Evolutionary conservation across 345 rosid species (phyloP), one percentile per base, ranked within the genome.

Genomic region (Linum tenue): DNA sequence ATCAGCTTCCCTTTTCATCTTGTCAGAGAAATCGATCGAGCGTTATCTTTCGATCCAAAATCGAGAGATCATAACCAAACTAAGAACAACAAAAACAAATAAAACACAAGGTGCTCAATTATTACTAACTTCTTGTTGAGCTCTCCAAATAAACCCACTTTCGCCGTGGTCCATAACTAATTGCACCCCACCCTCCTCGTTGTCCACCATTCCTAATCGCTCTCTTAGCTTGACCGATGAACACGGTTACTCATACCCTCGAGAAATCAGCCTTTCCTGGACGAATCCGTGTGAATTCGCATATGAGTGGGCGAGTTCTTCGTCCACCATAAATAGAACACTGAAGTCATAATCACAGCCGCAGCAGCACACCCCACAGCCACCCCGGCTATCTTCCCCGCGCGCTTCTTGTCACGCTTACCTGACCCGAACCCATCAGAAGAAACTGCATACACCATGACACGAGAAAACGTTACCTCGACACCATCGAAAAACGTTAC

Each of bases 301-400:
- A 64, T 55, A 71, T 67, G 74, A 44, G 63, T 9, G 4, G 70
- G 7, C 5, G 72, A 14, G 1, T 63, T 43, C 59, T 69, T 80
- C 0, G 57, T 72, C 83, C 83, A 69, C 80, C 75, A 73, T 11
- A 80, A 11, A 56, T 80, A 82, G 55, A 77, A 66, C 0, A 59
- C 50, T 0, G 82, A 79, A 51, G 79, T 71, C 58, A 79, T 31
- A 3, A 82, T 67, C 58, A 74, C 67, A 12, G 72, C 39, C 37
- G 59, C 77, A 0, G 69, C 83, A 2, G 60, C 69, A 55, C 76
- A 61, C 62, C 81, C 85, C n/a, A 75, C 66, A 44, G 73, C 71
- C 60, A 80, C 77, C 41, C 83, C 85, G 2, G 74, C 70, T 8
- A 82, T 5, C 58, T 16, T 74, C 51, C 73, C 82, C 0, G 65